Conservation (phyloP, 1,139 yeast species). For the Taphrina pruni region DNA sequence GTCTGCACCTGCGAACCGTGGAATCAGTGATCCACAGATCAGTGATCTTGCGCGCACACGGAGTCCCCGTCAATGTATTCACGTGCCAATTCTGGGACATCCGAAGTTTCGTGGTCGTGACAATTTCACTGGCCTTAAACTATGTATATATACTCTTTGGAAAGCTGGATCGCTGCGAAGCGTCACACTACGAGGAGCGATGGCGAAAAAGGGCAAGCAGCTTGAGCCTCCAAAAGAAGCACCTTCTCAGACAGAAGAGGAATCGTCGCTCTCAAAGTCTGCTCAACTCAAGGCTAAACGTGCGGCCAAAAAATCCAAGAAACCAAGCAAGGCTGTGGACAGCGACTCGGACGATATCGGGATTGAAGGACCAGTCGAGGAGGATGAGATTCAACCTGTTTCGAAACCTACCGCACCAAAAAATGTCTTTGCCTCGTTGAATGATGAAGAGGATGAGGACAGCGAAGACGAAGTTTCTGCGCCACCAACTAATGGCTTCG, state of each 20-base stretch:
- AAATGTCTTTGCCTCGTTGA: slow-evolving; percentile 31
- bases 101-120: too few relatives aligned
- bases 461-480: slow-evolving; percentile 14
- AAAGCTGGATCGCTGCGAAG: too few relatives aligned
- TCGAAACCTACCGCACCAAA: slow-evolving; percentile 8
- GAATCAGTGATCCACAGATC: too few relatives aligned
- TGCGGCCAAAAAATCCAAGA: slow-evolving; percentile 34
- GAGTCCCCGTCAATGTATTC: too few relatives aligned
- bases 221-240: slow-evolving; percentile 15
- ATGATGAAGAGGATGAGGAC: slow-evolving; percentile 24
- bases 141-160: too few relatives aligned
- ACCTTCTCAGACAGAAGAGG: slow-evolving; percentile 8
- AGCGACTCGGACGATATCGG: slow-evolving; percentile 27
- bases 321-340: slow-evolving; percentile 25
- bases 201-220: slow-evolving; percentile 39
- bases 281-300: slow-evolving; percentile 36
- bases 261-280: slow-evolving; percentile 37
- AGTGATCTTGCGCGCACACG: too few relatives aligned
- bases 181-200: background rate
- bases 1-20: too few relatives aligned
- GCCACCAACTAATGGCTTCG: slow-evolving; percentile 9
- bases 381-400: slow-evolving; percentile 4
- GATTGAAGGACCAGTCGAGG: slow-evolving; percentile 24
- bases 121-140: too few relatives aligned
- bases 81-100: too few relatives aligned